Conservation (phyloP, 257 asterid species). For the Rauvolfia tetraphylla region DNA sequence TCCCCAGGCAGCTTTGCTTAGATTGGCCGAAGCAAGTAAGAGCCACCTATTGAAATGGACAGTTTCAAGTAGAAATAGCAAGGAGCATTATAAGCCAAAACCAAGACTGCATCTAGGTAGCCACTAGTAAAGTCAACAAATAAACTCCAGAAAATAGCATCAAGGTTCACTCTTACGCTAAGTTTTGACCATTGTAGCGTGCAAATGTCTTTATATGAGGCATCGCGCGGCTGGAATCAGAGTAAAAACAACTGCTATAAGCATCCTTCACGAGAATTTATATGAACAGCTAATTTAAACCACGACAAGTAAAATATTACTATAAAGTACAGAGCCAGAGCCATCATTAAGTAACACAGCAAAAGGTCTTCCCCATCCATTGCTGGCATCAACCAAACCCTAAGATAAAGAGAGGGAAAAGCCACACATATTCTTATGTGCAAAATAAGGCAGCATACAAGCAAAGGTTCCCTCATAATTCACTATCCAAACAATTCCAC, state of each 20-base stretch:
- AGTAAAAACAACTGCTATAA: constrained; percentile 19
- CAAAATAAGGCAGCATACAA: background rate
- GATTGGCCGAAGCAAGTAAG: constrained; percentile 88
- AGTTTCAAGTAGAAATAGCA: background rate
- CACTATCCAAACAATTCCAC: background rate
- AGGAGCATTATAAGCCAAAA: constrained; percentile 11
- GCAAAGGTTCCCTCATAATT: background rate
- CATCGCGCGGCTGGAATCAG: constrained; percentile 84
- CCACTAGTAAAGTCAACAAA: constrained; percentile 8
- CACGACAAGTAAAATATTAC: background rate
- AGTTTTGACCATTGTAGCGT: constrained; percentile 84
- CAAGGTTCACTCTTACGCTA: constrained; percentile 60
- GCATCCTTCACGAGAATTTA: constrained; percentile 8
- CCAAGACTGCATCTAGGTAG: constrained; percentile 5
- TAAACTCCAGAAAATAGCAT: background rate
- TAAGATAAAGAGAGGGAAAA: background rate
- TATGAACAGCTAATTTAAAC: background rate
- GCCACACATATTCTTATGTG: background rate
- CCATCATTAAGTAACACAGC: background rate
- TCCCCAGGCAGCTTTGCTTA: constrained; percentile 99
- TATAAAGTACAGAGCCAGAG: background rate
- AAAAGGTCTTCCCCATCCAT: background rate
- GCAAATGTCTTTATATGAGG: constrained; percentile 94
- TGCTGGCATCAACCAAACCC: background rate
- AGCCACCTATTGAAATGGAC: constrained; percentile 59